Base-by-base conservation (phyloP, 225 moss, liverwort and hornwort genomes). In the Polytrichum commune region DNA sequence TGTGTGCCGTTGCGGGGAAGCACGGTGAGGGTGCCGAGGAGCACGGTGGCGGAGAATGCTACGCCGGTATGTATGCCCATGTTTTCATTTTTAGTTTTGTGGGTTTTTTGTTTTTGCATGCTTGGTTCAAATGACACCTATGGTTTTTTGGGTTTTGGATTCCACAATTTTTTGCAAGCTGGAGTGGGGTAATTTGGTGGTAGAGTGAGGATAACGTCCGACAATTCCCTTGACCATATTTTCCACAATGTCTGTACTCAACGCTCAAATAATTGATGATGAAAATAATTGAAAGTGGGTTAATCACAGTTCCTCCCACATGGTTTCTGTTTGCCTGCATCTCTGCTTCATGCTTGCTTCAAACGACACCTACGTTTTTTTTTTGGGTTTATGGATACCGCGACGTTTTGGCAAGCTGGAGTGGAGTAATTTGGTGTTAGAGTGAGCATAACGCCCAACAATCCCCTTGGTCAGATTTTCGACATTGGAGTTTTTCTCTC, bases 31-130 rank as follows among this genome's bases (percentile, higher is more conserved):
- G 26, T 79, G 9, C 27, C 69, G 58, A 60, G 80, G 72, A 80
- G 79, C 80, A 79, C 86, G 1, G 63, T 83, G n/a, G 77, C 73
- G 32, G 83, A 83, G 35, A 83, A 82, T 32, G 74, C 83, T 27
- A 61, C 69, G 72, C 77, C 83, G 87, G 87, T 87, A 76, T 5
- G 78, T 13, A 46, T 60, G 35, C 2, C 38, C 4, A 0, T 46
- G 20, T 6, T 29, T 60, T 10, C 26, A 27, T 18, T 6, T 23
- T 8, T 25, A 32, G 9, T 1, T 67, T 58, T 35, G 25, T 29
- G 13, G 16, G 2, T 53, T 3, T 55, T 6, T 5, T 5, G 25
- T 26, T 23, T 4, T 30, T 65, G 10, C 23, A 33, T 28, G 16
- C 29, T 33, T 30, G 55, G 33, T 20, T 29, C 10, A 13, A 20